Evolutionary conservation across 2,329 filamentous ascomycete species (phyloP), one percentile per base, ranked within the genome.

Genomic region (Nectriaceae sp.): DNA sequence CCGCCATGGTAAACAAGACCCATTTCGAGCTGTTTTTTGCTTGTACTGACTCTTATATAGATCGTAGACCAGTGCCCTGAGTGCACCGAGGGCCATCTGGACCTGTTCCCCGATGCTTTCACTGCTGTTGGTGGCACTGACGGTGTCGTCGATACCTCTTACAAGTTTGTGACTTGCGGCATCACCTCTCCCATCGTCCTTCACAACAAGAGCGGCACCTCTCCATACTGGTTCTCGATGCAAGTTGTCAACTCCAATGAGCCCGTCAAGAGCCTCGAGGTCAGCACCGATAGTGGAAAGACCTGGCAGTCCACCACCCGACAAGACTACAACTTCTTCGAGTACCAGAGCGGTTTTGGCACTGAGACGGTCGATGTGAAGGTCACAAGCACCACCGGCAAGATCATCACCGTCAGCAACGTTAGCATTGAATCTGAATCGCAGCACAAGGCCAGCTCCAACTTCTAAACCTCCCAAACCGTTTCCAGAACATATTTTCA

Each of bases 171-270:
- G 24, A 51, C 63, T 19, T 76, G 74, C 54, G 71, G 69, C 44
- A 75, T 76, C 62, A 65, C 65, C 2, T 63, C 65, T 3, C 71
- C 74, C 3, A 61, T 76, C 4, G 52, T 65, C n/a, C 65, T 76
- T 8, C 70, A 70, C 57, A 75, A 71, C 65, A 76, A 76, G 65
- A 65, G 63, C 15, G 74, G 74, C 10, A 71, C 71, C 4, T 75
- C 71, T 5, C 42, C 55, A n/a, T 65, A 69, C 60, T 77, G 70
- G 72, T 69, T 65, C 57, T 64, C 63, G 37, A 68, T 70, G 74
- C 84, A 88, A 65, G 82, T 87, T 37, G 73, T 84, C 59, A 86
- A 87, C 66, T 70, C 79, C 59, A 84, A 84, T 63, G 72, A 79
- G 50, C 73, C 75, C 15, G 75, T 87, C 35, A 58, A 71, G 44